phyloP scores from a whole-genome alignment of 2,329 filamentous ascomycete genomes.

The Thelonectria rubi region DNA sequence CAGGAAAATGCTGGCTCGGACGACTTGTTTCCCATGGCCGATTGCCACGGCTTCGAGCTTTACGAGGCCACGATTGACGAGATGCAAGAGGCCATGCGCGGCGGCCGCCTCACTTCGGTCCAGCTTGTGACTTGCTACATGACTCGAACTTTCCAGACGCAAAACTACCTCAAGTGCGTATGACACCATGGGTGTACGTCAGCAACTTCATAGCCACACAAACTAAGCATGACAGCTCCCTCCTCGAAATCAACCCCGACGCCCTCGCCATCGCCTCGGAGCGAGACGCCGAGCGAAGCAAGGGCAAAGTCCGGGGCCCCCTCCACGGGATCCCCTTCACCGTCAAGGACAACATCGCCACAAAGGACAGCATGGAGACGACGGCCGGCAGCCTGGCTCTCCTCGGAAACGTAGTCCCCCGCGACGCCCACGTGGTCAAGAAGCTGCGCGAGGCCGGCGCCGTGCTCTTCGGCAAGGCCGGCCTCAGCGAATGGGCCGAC shows the following conservation, averaged over 20 bases:
- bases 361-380: conserved; percentile 82
- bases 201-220: background rate
- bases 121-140: conserved; percentile 71
- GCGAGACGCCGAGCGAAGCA: conserved; percentile 67
- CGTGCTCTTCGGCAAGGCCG: conserved; percentile 75
- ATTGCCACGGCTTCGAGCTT: conserved; percentile 67
- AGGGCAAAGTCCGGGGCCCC: conserved; percentile 67
- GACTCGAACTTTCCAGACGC: conserved; percentile 66
- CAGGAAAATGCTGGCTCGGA: conserved; percentile 49
- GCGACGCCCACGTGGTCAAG: conserved; percentile 72
- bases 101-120: conserved; percentile 64
- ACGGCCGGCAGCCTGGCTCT: conserved; percentile 76
- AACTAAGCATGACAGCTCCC: conserved; percentile 50
- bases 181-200: background rate
- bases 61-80: conserved; percentile 77
- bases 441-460: conserved; percentile 72
- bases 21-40: conserved; percentile 67
- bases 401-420: conserved; percentile 70
- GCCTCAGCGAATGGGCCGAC: conserved; percentile 77
- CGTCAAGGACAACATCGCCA: conserved; percentile 72
- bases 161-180: conserved; percentile 70
- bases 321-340: conserved; percentile 80
- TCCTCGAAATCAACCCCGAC: conserved; percentile 76
- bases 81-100: conserved; percentile 66
- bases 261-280: conserved; percentile 66